phyloP scores from a whole-genome alignment of 202 grass and related monocot genomes.

The Miscanthus sacchariflorus region DNA sequence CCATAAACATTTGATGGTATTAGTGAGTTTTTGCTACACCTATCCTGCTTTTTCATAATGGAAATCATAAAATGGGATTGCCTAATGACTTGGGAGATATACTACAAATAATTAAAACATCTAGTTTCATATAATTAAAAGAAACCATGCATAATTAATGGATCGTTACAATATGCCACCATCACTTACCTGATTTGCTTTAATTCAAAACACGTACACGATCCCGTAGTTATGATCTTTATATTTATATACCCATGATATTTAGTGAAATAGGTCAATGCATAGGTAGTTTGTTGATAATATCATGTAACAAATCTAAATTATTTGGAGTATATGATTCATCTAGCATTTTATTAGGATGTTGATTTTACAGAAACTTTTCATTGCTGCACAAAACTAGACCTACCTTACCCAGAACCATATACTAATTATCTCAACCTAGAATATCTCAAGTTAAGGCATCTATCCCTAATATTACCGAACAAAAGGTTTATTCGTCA shows the following conservation, averaged over 20 bases:
- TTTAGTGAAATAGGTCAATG: background rate
- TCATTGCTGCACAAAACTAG: background rate
- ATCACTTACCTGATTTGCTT: background rate
- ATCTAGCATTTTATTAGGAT: background rate
- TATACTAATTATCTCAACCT: background rate
- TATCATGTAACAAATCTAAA: background rate
- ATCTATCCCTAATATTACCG: too few species aligned
- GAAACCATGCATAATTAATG: background rate
- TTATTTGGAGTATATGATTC: background rate
- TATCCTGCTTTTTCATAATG: background rate
- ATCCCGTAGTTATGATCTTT: background rate
- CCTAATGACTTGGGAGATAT: background rate
- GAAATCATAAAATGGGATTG: background rate
- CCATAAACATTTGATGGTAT: too few species aligned
- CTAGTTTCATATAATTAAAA: background rate
- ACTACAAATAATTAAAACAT: background rate
- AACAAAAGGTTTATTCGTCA: too few species aligned
- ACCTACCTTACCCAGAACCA: background rate
- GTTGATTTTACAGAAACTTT: background rate
- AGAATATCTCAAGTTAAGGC: too few species aligned
- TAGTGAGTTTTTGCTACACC: background rate
- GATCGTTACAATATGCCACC: background rate
- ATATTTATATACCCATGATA: background rate
- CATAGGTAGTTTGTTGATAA: background rate
- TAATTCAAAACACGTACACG: background rate